Percentiles rank a stretch among this genome's conserved stretches.
These are phyloP conservation scores for Dictyophora rubrovolvata DNA, from an alignment of 768 basidiomycete species.

Conservation along the genomic window DNA sequence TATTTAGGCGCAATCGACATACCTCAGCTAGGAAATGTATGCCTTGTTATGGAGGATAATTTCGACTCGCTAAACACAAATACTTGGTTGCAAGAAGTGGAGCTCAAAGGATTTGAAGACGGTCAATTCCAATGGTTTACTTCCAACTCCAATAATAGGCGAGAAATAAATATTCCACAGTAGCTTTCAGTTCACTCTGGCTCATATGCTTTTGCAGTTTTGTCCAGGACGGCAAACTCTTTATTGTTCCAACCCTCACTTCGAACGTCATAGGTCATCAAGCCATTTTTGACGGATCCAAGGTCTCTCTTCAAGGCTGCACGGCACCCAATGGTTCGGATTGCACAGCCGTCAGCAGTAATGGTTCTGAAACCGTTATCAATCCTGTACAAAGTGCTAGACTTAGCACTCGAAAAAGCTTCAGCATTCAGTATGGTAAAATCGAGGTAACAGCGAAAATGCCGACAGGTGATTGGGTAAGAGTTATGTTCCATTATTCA, in stretches of 20 bases:
- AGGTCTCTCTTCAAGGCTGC: conserved; percentile 29
- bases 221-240: conserved; percentile 39
- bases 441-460: conserved; percentile 43
- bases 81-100: conserved; percentile 39
- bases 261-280: conserved; percentile 33
- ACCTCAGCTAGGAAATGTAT: conserved; percentile 26
- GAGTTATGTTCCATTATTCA: not conserved
- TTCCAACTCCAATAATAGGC: conserved; percentile 8
- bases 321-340: conserved; percentile 28
- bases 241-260: conserved; percentile 52
- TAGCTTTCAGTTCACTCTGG: too few relatives aligned
- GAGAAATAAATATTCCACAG: conserved; percentile 8
- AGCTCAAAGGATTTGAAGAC: conserved; percentile 43
- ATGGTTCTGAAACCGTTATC: conserved; percentile 26
- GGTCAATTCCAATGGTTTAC: conserved; percentile 10
- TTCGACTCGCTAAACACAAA: conserved; percentile 37
- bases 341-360: conserved; percentile 36
- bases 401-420: conserved; percentile 38
- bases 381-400: conserved; percentile 48
- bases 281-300: conserved; percentile 31
- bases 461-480: conserved; percentile 32
- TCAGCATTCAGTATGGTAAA: conserved; percentile 44
- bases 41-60: conserved; percentile 39
- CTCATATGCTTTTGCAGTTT: conserved; percentile 24
- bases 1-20: conserved; percentile 35